A percentile compares a stretch with the other conserved stretches of the same genome.
Evolutionary conservation across 805 yeast genomes (phyloP).

Genomic region (Cyberlindnera japonica): DNA sequence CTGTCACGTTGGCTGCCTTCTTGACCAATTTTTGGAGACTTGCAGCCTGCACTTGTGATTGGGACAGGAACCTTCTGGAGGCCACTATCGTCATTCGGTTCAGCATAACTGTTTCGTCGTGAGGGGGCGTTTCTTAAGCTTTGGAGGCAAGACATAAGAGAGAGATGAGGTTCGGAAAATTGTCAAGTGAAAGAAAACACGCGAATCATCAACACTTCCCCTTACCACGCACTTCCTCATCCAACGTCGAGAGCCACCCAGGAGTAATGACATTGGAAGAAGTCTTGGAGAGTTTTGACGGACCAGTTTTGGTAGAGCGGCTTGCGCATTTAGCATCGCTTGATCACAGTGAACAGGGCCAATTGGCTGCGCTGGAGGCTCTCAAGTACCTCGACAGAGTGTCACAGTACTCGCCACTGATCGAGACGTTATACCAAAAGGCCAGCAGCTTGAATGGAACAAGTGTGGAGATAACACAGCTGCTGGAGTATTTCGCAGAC

Average conservation of each 20-base stretch:
- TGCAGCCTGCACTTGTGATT: not conserved
- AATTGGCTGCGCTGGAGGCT: slow-evolving; percentile 18
- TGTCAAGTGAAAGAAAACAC: too few relatives aligned
- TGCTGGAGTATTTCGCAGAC: not conserved
- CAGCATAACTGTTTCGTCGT: too few relatives aligned
- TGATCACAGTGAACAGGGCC: slow-evolving; percentile 5
- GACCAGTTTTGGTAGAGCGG: slow-evolving; percentile 23
- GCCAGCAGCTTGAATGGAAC: slow-evolving; percentile 5
- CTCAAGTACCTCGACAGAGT: slow-evolving; percentile 16
- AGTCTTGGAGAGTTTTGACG: slow-evolving; percentile 11
- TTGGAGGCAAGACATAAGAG: too few relatives aligned
- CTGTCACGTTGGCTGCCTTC: slow-evolving; percentile 1
- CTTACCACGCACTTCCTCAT: too few relatives aligned
- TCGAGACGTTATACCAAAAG: slow-evolving; percentile 14
- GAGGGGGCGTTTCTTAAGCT: too few relatives aligned
- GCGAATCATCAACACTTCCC: too few relatives aligned
- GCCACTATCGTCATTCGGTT: not conserved
- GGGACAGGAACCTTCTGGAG: not conserved
- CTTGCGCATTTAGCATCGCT: slow-evolving; percentile 14
- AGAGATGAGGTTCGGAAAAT: too few relatives aligned
- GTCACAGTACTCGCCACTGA: slow-evolving; percentile 19
- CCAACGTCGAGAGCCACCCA: too few relatives aligned
- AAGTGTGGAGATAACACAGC: slow-evolving; percentile 1
- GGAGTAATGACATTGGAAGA: not conserved
- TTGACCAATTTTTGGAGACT: not conserved